These are phyloP conservation scores for Lentinula aciculospora DNA, from an alignment of 768 basidiomycete genomes.

Conservation along the genomic window DNA sequence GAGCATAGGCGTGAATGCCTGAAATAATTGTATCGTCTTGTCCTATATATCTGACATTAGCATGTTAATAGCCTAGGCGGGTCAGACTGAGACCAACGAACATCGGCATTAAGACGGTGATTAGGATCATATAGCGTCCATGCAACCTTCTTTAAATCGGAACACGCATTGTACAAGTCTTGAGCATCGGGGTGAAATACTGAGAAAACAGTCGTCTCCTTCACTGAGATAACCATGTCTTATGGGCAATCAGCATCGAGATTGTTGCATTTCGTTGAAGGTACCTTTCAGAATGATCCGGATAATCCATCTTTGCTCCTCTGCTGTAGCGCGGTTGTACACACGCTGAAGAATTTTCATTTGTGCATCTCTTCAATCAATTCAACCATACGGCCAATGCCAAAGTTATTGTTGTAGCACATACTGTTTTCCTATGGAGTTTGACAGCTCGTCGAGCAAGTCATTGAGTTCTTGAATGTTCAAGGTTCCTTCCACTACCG, in stretches of 20 bases:
- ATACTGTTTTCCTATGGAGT: conserved; percentile 71
- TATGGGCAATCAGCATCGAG: neutral
- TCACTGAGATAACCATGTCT: conserved; percentile 92
- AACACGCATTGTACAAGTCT: conserved; percentile 93
- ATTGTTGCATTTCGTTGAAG: neutral
- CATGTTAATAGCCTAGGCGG: too few species aligned
- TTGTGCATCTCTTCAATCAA: conserved; percentile 60
- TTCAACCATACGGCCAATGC: neutral
- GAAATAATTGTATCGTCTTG: conserved; percentile 76
- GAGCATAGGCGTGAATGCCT: conserved; percentile 91
- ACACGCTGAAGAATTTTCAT: conserved; percentile 71
- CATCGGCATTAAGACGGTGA: conserved; percentile 57
- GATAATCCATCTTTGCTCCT: conserved; percentile 95
- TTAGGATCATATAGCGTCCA: conserved; percentile 83
- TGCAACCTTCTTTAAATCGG: conserved; percentile 89
- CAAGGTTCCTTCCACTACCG: conserved; percentile 66
- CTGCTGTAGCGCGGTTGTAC: conserved; percentile 73
- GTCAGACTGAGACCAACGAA: conserved; percentile 15
- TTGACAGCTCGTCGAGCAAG: conserved; percentile 71
- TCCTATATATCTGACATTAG: conserved; percentile 42
- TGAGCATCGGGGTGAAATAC: conserved; percentile 94
- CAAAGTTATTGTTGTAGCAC: conserved; percentile 11
- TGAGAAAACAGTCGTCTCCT: conserved; percentile 88
- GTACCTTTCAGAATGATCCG: conserved; percentile 92
- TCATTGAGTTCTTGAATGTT: conserved; percentile 83